Evolutionary conservation across 352 stramenopile species (phyloP), one percentile per base, ranked within the genome.

Genomic region (Thalassiosira livingstoniorum): DNA sequence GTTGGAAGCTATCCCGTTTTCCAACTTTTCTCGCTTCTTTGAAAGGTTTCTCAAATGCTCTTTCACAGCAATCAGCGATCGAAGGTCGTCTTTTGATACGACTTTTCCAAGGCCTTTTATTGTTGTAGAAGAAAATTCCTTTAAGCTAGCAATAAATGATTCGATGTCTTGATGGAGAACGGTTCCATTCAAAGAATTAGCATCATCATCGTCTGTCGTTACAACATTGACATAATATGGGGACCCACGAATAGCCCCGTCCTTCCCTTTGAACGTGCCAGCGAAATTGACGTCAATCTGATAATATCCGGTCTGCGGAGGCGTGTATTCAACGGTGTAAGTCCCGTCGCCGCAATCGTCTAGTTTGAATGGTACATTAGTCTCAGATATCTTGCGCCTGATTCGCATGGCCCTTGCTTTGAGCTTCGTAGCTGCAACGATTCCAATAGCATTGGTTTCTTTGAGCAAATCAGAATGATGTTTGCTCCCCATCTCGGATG

Each of bases 321-420:
- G 92, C 1, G 88, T 94, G 77, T 97, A 98, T 10, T 95, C 95
- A 2, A 99, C 96, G 34, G 96, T 85, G 68, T 99, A 99, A 2
- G 94, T 98, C 42, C 97, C 97, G 82, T 99, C 95, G 37, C 96
- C 92, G 61, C 97, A 96, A 83, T 99, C 97, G 29, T 83, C 61
- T 37, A 86, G 62, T 67, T 68, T 37, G 66, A 71, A 53, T 29
- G 63, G 61, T 11, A 85, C 25, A 1, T 70, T 7, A n/a, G n/a
- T 25, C 25, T 83, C 67, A 34, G 25, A 23, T 35, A 78, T n/a
- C 35, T n/a, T 69, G 23, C 57, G 80, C 42, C 58, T 86, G 7
- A 63, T 55, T 55, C 43, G 37, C 67, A 64, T 79, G 35, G 69
- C 67, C 54, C 65, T 85, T 61, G 73, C 86, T 77, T 65, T 84